Evolutionary conservation across 352 stramenopile genomes (phyloP).

Genomic region (Globisporangium apiculatum): DNA sequence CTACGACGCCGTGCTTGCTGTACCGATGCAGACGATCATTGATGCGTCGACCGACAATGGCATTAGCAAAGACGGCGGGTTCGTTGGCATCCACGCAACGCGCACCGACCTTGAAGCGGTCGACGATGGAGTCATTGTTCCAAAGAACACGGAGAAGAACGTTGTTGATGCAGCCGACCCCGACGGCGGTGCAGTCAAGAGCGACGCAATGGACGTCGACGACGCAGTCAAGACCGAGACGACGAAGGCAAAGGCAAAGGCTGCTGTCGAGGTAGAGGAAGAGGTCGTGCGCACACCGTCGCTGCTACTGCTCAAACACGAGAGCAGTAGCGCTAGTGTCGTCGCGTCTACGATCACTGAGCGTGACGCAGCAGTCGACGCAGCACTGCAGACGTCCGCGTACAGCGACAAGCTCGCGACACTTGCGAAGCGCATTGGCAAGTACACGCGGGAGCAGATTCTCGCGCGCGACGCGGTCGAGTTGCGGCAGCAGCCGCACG

Average conservation of each 20-base stretch:
- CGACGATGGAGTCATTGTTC: conserved; percentile 39
- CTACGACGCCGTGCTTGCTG: conserved; percentile 79
- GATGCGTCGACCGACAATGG: conserved; percentile 81
- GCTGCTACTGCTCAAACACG: conserved; percentile 9
- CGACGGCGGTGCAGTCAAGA: conserved; percentile 14
- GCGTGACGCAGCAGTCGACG: not conserved
- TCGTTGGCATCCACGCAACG: conserved; percentile 63
- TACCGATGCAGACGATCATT: conserved; percentile 84
- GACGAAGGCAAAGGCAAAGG: not conserved
- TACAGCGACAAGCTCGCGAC: conserved; percentile 48
- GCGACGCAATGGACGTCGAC: conserved; percentile 1
- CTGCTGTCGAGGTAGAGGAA: not conserved
- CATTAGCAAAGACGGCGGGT: conserved; percentile 78
- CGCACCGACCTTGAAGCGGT: conserved; percentile 51
- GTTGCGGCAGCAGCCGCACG: conserved; percentile 57
- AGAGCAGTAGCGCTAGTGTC: not conserved
- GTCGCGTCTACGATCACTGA: too few relatives aligned
- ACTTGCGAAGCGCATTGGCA: conserved; percentile 64
- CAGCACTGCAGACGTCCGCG: conserved; percentile 11
- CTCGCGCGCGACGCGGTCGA: conserved; percentile 49
- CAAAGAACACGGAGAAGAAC: conserved; percentile 18
- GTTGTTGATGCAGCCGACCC: conserved; percentile 6
- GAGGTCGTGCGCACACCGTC: conserved; percentile 5
- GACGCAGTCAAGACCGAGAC: conserved; percentile 6
- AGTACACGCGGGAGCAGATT: conserved; percentile 71